Percentiles rank a stretch among this genome's conserved stretches.
These are phyloP conservation scores for Coelastrella sp. DNA, from an alignment of 139 green algal species.

Conservation along the genomic window DNA sequence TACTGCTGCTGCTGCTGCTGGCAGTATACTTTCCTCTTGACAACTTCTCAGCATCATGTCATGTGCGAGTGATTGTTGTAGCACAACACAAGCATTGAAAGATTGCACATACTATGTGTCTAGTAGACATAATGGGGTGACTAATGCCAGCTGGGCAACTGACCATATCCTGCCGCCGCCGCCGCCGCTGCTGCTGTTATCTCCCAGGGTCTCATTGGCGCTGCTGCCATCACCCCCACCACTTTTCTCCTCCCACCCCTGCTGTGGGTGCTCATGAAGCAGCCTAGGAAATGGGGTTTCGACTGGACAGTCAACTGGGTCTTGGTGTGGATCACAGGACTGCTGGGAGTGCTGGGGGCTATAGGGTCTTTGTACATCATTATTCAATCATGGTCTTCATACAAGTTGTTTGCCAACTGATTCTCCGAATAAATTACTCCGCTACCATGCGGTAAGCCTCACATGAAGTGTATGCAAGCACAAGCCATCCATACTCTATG, in stretches of 20 bases:
- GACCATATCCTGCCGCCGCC: not conserved
- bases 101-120: too few species aligned
- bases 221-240: constrained; percentile 39
- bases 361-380: constrained; percentile 8
- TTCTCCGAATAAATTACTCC: too few species aligned
- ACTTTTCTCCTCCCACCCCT: constrained; percentile 52
- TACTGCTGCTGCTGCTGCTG: not conserved
- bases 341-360: constrained; percentile 26
- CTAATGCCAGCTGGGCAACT: not conserved
- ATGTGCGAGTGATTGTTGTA: not conserved
- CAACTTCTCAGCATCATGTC: not conserved
- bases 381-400: not conserved
- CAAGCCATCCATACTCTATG: too few species aligned
- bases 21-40: too few species aligned
- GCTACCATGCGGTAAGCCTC: too few species aligned
- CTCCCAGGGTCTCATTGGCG: not conserved
- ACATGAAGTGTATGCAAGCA: too few species aligned
- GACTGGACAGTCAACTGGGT: constrained; percentile 38
- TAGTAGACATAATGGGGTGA: too few species aligned
- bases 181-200: not conserved
- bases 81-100: not conserved
- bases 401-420: constrained; percentile 24
- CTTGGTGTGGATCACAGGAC: constrained; percentile 16
- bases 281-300: not conserved
- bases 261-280: constrained; percentile 41